Percentiles rank a stretch among this genome's conserved stretches.
These are phyloP conservation scores for Xylariaceae sp. DNA, from an alignment of 2,329 filamentous ascomycete genomes.

Conservation along the genomic window DNA sequence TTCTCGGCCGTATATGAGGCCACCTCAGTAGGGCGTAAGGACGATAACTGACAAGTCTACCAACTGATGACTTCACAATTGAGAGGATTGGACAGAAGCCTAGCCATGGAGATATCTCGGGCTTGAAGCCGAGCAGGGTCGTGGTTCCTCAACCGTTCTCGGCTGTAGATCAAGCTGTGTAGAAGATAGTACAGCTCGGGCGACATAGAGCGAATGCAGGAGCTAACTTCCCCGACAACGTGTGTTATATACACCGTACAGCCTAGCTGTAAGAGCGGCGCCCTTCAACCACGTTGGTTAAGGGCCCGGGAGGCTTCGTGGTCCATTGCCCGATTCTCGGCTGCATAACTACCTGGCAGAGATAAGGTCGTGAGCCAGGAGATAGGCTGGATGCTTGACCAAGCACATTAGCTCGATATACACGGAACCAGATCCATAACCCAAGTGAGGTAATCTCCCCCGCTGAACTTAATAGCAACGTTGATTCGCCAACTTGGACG, in stretches of 20 bases:
- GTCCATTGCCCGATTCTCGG: constrained; percentile 18
- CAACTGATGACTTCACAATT: constrained; percentile 14
- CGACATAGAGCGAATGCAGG: not conserved
- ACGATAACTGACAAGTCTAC: constrained; percentile 4
- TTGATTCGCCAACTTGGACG: not conserved
- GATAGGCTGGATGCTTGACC: constrained; percentile 7
- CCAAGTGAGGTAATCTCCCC: constrained; percentile 20
- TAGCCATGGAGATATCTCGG: constrained; percentile 29
- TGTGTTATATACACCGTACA: not conserved
- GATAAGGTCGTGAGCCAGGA: constrained; percentile 23
- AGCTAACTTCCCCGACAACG: not conserved
- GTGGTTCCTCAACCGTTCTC: constrained; percentile 25
- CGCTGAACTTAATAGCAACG: not conserved
- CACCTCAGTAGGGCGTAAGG: constrained; percentile 1
- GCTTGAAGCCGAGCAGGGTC: constrained; percentile 10
- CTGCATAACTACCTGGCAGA: constrained; percentile 21
- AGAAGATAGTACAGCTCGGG: constrained; percentile 5
- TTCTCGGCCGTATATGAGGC: constrained; percentile 25
- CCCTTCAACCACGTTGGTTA: not conserved
- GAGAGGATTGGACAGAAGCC: constrained; percentile 5
- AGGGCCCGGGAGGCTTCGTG: not conserved
- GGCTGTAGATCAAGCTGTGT: constrained; percentile 4
- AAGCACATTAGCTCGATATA: constrained; percentile 12
- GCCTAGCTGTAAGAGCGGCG: not conserved
- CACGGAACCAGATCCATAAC: not conserved